Conservation (phyloP, 495 filamentous ascomycete genomes). For the Lophiostoma macrostomum region DNA sequence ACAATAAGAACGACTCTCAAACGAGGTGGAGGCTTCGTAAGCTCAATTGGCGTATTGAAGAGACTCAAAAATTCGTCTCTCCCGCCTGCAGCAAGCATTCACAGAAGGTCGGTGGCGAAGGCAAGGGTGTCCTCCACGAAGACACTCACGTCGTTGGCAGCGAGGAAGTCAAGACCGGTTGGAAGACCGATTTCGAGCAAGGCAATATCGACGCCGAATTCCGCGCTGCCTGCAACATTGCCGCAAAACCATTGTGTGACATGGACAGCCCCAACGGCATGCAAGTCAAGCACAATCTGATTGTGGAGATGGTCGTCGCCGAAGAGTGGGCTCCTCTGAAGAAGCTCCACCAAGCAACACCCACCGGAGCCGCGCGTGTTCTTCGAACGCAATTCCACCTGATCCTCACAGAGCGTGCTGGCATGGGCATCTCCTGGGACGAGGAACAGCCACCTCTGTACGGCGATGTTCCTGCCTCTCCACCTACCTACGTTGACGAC, state of each 20-base stretch:
- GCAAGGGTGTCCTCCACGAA: constrained; percentile 75
- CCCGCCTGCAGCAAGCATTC: constrained; percentile 77
- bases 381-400: constrained; percentile 88
- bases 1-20: constrained; percentile 55
- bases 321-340: constrained; percentile 81
- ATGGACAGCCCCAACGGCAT: constrained; percentile 75
- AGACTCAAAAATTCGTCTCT: constrained; percentile 73
- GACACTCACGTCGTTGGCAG: constrained; percentile 71
- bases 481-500: constrained; percentile 67
- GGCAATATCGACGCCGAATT: constrained; percentile 76
- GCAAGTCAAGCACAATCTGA: constrained; percentile 73
- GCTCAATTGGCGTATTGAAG: constrained; percentile 90
- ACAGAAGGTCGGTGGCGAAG: constrained; percentile 64
- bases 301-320: constrained; percentile 90
- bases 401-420: constrained; percentile 74
- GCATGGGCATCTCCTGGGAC: constrained; percentile 94
- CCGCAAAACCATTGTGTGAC: constrained; percentile 69
- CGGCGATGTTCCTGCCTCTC: constrained; percentile 85
- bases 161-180: constrained; percentile 77
- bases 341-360: constrained; percentile 67
- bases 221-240: constrained; percentile 62
- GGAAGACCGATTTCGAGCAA: constrained; percentile 79
- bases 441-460: constrained; percentile 94
- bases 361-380: constrained; percentile 87
- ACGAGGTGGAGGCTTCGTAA: constrained; percentile 85